Evolutionary conservation across 2,329 filamentous ascomycete species (phyloP).

Genomic region (Calonectria pseudoturangicola): DNA sequence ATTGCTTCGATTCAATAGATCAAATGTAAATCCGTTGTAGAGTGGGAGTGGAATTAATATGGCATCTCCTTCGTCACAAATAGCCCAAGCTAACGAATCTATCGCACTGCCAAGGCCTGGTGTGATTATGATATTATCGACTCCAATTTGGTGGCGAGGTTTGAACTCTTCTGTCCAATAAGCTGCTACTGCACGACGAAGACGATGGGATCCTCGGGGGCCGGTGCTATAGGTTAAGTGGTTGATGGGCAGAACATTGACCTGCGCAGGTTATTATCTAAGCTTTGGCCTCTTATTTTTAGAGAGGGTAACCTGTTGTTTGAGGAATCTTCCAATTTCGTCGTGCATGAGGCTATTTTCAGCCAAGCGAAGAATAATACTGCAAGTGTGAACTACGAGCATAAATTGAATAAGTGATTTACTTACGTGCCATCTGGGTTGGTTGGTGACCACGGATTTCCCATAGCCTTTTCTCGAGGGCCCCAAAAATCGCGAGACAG

Average conservation of each 20-base stretch:
- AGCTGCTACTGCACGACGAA: neutral
- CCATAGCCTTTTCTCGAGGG: slow-evolving; percentile 16
- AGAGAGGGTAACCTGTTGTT: neutral
- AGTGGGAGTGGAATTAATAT: slow-evolving; percentile 12
- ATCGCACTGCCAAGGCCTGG: slow-evolving; percentile 15
- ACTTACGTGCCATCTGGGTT: slow-evolving; percentile 11
- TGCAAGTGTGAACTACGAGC: neutral
- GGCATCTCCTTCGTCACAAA: slow-evolving; percentile 11
- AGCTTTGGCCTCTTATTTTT: neutral
- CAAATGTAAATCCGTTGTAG: slow-evolving; percentile 17
- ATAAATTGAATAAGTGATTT: neutral
- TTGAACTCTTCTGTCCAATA: neutral
- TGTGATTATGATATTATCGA: slow-evolving; percentile 11
- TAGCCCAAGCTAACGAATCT: neutral
- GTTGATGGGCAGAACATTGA: neutral
- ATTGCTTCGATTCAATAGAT: slow-evolving; percentile 13
- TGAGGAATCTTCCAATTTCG: slow-evolving; percentile 3
- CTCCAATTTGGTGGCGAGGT: neutral
- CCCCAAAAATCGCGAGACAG: slow-evolving; percentile 19
- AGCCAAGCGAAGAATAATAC: slow-evolving; percentile 14
- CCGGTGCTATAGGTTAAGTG: slow-evolving; percentile 21
- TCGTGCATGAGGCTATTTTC: slow-evolving; percentile 21
- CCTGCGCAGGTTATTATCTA: neutral
- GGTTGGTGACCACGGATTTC: slow-evolving; percentile 13
- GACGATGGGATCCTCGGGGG: neutral